Conservation (phyloP, 2,329 filamentous ascomycete species). For the Cladosporium sp. region DNA sequence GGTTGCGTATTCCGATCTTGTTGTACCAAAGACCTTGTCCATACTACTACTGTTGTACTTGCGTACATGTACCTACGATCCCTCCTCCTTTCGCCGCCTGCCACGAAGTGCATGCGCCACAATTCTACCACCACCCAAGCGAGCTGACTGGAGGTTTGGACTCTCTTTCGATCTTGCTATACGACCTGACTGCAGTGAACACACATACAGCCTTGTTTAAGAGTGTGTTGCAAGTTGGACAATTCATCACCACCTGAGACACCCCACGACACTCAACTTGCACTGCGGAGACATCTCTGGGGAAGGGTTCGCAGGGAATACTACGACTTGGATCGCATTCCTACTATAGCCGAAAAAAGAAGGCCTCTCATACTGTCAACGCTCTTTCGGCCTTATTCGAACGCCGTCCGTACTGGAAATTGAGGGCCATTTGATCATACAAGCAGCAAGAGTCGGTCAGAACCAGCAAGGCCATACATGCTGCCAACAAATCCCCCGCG, state of each 20-base stretch:
- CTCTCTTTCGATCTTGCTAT: neutral
- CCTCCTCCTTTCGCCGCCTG: neutral
- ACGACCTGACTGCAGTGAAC: neutral
- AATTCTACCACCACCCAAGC: neutral
- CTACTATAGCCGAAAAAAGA: too few relatives aligned
- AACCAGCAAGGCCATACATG: constrained; percentile 13
- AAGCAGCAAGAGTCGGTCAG: too few relatives aligned
- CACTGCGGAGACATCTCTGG: neutral
- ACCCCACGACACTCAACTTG: neutral
- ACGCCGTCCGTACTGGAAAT: too few relatives aligned
- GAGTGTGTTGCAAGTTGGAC: neutral
- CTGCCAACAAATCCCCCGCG: neutral
- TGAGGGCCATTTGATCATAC: too few relatives aligned
- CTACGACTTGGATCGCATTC: too few relatives aligned
- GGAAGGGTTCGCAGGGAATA: neutral
- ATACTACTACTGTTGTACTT: too few relatives aligned
- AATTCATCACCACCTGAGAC: constrained; percentile 2
- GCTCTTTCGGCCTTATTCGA: too few relatives aligned
- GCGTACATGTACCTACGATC: neutral
- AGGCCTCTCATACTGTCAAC: too few relatives aligned
- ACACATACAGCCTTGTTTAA: constrained; percentile 1
- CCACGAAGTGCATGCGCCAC: constrained; percentile 9
- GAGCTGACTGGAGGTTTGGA: constrained; percentile 6
- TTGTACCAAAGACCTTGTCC: neutral
- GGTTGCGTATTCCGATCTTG: too few relatives aligned